Percentiles rank a stretch among this genome's conserved stretches.
phyloP scores from a whole-genome alignment of 2,329 filamentous ascomycete genomes.

The Byssothecium circinans region DNA sequence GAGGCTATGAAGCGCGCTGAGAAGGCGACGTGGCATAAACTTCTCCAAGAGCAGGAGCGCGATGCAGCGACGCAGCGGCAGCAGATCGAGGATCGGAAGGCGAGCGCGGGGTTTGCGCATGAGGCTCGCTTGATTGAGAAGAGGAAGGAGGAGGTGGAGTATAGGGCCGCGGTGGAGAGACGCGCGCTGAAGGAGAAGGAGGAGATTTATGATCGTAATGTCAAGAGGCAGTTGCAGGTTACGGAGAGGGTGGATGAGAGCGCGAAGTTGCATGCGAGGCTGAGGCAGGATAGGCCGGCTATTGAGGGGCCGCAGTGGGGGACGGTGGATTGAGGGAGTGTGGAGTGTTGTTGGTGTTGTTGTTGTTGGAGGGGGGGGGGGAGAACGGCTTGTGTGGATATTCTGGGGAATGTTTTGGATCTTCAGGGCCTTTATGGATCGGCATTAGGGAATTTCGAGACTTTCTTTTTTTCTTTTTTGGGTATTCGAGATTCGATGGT shows the following conservation, averaged over 20 bases:
- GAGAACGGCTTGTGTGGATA: too few species aligned
- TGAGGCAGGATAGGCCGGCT: conserved; percentile 30
- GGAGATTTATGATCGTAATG: conserved; percentile 36
- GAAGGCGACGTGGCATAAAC: conserved; percentile 32
- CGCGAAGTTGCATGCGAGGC: conserved; percentile 31
- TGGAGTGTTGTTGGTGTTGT: too few species aligned
- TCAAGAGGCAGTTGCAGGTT: conserved; percentile 33
- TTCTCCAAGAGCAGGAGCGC: conserved; percentile 33
- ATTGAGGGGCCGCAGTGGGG: conserved; percentile 35
- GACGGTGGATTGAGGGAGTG: conserved; percentile 29
- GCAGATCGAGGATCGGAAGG: conserved; percentile 27
- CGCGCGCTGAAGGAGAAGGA: conserved; percentile 37
- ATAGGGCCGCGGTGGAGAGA: conserved; percentile 28
- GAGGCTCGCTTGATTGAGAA: conserved; percentile 27
- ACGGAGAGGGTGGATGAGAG: conserved; percentile 35
- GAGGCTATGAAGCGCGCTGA: conserved; percentile 37
- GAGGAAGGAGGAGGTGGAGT: conserved; percentile 30
- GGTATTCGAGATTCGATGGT: too few species aligned
- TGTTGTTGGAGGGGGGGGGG: too few species aligned
- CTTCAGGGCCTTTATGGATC: too few species aligned
- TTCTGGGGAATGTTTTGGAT: too few species aligned
- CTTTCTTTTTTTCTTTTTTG: too few species aligned
- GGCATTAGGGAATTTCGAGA: too few species aligned
- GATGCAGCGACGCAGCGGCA: conserved; percentile 24
- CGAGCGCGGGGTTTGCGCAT: conserved; percentile 13